These are phyloP conservation scores for Encephalitozoon romaleae DNA, from an alignment of 371 early-diverging fungal species.

Conservation along the genomic window DNA sequence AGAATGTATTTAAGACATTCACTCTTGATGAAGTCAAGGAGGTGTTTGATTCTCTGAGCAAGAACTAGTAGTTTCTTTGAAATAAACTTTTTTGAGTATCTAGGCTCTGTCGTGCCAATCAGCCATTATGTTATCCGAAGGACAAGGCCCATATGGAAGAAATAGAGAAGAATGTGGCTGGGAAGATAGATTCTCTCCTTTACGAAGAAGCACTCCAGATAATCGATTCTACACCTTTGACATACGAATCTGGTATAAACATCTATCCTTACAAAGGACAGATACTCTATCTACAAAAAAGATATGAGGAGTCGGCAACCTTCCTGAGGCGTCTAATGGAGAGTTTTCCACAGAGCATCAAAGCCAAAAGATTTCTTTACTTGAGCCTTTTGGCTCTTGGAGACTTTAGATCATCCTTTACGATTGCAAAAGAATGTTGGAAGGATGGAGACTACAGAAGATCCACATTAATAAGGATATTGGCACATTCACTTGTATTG, in stretches of 20 bases:
- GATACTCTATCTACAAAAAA: background rate
- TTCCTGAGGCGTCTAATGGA: background rate
- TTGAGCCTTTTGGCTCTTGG: background rate
- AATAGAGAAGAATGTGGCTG: background rate
- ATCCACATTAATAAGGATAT: background rate
- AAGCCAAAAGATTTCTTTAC: background rate
- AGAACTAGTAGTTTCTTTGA: background rate
- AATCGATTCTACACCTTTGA: background rate
- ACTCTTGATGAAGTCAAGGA: constrained; percentile 45
- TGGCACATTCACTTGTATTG: background rate
- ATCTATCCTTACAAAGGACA: background rate
- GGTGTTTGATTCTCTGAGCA: constrained; percentile 48
- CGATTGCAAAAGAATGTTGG: background rate
- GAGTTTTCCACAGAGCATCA: background rate
- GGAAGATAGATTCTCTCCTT: background rate
- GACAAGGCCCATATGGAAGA: background rate
- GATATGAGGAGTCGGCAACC: background rate
- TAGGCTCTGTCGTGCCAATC: background rate
- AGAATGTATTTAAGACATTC: constrained; percentile 34
- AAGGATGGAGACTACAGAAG: background rate
- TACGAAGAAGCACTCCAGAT: background rate
- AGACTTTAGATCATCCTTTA: background rate
- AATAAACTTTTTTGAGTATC: background rate
- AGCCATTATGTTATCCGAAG: background rate
- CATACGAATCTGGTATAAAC: background rate